Evolutionary conservation across 2,329 filamentous ascomycete species (phyloP), one percentile per base, ranked within the genome.

Genomic region (Monosporascus sp.): DNA sequence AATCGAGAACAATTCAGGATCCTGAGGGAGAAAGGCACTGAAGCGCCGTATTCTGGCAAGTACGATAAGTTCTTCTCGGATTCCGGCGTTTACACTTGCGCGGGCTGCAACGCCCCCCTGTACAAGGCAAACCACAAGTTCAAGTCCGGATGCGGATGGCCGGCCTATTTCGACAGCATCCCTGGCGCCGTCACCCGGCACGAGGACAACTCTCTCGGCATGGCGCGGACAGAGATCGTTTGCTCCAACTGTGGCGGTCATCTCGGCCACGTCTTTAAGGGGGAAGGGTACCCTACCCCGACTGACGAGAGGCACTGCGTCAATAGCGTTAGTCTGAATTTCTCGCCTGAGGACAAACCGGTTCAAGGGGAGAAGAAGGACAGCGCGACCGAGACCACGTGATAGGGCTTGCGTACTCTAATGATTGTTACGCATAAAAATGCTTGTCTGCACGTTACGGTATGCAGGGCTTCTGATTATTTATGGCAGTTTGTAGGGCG

Each of bases 231-330:
- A 15, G 94, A 99, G 77, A 99, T 99, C 65, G 87, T 95, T 8
- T 99, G 94, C 73, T 82, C 84, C 59, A 96, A 96, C 70, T 99
- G 94, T 68, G 95, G 94, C 24, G 94, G 94, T 2, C 91, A 96
- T 72, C 70, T 96, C 55, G 91, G 91, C 26, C 91, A 96, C 76
- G 90, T 96, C 17, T 96, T 96, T 71, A 93, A 94, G 77, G 91
- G 91, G 14, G 91, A 96, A 72, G 87, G 89, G 20, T 93, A 86
- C 66, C 66, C 78, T 8, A 95, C 88, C 22, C 91, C 94, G 5
- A 97, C 92, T 20, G 88, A 99, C 70, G 94, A 99, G 82, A 81
- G 94, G 57, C 94, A 99, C 75, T 99, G 94, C 68, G 94, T 99
- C 54, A 99, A 97, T 69, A 94, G 90, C 66, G 75, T 97, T 51